These are phyloP conservation scores for Lolium perenne DNA, from an alignment of 176 grass and related monocot species.

Conservation along the genomic window DNA sequence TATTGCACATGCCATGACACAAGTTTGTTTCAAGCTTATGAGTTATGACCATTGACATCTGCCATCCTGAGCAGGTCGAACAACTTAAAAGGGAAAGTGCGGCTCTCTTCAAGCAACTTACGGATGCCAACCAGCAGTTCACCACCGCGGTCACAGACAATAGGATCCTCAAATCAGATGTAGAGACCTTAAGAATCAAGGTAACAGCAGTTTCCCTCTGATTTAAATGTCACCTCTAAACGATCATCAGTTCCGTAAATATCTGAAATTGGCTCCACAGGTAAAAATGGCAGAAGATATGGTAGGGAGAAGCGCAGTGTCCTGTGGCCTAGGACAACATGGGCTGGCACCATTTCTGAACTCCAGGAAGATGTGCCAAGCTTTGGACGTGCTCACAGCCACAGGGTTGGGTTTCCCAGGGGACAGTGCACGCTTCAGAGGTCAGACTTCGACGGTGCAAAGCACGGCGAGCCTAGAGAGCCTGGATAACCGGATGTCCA, in stretches of 20 bases:
- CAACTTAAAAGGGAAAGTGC: constrained; percentile 71
- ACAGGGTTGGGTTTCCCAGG: constrained; percentile 50
- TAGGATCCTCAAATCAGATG: constrained; percentile 85
- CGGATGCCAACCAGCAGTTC: constrained; percentile 78
- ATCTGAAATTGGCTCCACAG: constrained; percentile 38
- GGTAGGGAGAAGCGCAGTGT: constrained; percentile 63
- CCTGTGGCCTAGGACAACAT: constrained; percentile 60
- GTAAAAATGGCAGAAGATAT: constrained; percentile 95
- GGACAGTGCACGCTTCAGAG: constrained; percentile 40
- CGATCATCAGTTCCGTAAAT: background rate
- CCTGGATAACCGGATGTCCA: constrained; percentile 46
- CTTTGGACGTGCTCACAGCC: constrained; percentile 53
- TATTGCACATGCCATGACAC: background rate
- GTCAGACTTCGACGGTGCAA: constrained; percentile 53
- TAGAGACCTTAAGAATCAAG: constrained; percentile 78
- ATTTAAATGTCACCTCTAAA: background rate
- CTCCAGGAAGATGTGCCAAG: constrained; percentile 57
- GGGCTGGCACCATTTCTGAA: constrained; percentile 68
- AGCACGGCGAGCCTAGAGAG: constrained; percentile 51
- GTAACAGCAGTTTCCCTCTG: constrained; percentile 41
- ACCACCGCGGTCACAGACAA: constrained; percentile 69
- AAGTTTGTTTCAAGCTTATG: constrained; percentile 18
- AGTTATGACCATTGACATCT: constrained; percentile 1
- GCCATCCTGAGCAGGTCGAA: constrained; percentile 61
- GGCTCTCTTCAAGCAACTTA: constrained; percentile 67